phyloP scores from a whole-genome alignment of 2,329 filamentous ascomycete species.

The Drechslerella dactyloides region DNA sequence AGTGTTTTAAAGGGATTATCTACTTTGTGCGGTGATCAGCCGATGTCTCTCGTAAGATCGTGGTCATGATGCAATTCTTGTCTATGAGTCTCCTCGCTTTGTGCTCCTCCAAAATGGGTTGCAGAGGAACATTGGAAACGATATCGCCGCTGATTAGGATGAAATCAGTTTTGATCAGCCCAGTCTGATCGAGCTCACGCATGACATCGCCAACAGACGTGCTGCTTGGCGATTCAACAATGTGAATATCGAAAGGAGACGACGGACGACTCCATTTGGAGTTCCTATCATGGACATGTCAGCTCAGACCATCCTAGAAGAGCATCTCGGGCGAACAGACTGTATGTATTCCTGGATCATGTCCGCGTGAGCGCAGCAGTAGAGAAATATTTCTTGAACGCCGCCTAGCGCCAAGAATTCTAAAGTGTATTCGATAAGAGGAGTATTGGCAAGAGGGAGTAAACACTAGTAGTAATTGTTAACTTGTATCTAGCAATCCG shows the following conservation, averaged over 20 bases:
- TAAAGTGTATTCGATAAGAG: slow-evolving; percentile 95
- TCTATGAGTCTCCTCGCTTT: slow-evolving; percentile 79
- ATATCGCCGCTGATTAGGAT: slow-evolving; percentile 91
- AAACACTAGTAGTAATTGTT: slow-evolving; percentile 71
- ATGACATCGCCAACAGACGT: slow-evolving; percentile 91
- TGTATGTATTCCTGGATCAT: slow-evolving; percentile 86
- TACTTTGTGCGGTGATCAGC: slow-evolving; percentile 77
- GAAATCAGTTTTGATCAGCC: slow-evolving; percentile 87
- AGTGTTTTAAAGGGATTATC: slow-evolving; percentile 57
- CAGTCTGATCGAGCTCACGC: slow-evolving; percentile 86
- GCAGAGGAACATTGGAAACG: slow-evolving; percentile 86
- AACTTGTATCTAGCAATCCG: not conserved
- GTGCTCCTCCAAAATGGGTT: slow-evolving; percentile 77
- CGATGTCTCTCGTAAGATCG: slow-evolving; percentile 82
- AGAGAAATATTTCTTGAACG: slow-evolving; percentile 92
- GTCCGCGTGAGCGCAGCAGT: slow-evolving; percentile 84
- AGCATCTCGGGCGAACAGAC: slow-evolving; percentile 56
- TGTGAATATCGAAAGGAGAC: slow-evolving; percentile 77
- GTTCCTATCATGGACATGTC: slow-evolving; percentile 58
- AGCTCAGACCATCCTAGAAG: not conserved
- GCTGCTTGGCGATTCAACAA: slow-evolving; percentile 81
- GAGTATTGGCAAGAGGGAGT: slow-evolving; percentile 87
- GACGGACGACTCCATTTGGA: slow-evolving; percentile 77
- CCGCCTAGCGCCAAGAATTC: slow-evolving; percentile 95
- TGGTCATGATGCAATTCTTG: slow-evolving; percentile 97